Evolutionary conservation across 2,329 filamentous ascomycete species (phyloP).

Genomic region (Knoxdaviesia proteae): DNA sequence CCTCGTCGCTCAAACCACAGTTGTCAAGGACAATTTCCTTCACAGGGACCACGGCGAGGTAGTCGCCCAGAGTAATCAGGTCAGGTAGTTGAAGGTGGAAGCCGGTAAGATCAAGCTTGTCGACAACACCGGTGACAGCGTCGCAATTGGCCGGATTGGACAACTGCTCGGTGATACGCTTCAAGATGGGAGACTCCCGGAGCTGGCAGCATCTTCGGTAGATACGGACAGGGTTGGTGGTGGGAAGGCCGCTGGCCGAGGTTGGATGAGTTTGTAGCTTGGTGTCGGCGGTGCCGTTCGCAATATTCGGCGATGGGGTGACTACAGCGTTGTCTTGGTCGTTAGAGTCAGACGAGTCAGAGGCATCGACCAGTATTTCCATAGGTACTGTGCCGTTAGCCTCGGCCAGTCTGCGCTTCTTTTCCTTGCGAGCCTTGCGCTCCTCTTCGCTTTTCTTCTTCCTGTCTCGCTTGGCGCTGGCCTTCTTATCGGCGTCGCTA

Average conservation of each 20-base stretch:
- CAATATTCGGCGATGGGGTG: too few relatives aligned
- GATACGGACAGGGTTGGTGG: constrained; percentile 77
- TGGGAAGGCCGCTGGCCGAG: constrained; percentile 29
- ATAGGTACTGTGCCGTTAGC: constrained; percentile 74
- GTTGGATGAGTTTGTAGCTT: too few relatives aligned
- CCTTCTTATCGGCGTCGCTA: constrained; percentile 21
- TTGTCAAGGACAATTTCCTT: constrained; percentile 73
- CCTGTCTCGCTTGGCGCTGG: constrained; percentile 65
- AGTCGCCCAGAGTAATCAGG: constrained; percentile 74
- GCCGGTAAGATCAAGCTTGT: constrained; percentile 63
- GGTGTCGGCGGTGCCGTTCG: too few relatives aligned
- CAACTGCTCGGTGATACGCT: constrained; percentile 79
- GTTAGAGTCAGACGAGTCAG: constrained; percentile 27
- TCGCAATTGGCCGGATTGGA: constrained; percentile 46
- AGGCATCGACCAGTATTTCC: constrained; percentile 55
- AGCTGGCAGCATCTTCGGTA: constrained; percentile 90
- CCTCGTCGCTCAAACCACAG: constrained; percentile 71
- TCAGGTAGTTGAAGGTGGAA: constrained; percentile 71
- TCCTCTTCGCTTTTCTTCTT: constrained; percentile 91
- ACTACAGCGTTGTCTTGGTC: constrained; percentile 9
- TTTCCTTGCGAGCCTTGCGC: constrained; percentile 77
- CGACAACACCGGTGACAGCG: constrained; percentile 51
- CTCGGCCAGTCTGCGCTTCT: constrained; percentile 64
- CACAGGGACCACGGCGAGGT: constrained; percentile 80
- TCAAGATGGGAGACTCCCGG: constrained; percentile 77